Base-by-base conservation (phyloP, 2,329 filamentous ascomycete species). In the Cryphonectria radicalis region DNA sequence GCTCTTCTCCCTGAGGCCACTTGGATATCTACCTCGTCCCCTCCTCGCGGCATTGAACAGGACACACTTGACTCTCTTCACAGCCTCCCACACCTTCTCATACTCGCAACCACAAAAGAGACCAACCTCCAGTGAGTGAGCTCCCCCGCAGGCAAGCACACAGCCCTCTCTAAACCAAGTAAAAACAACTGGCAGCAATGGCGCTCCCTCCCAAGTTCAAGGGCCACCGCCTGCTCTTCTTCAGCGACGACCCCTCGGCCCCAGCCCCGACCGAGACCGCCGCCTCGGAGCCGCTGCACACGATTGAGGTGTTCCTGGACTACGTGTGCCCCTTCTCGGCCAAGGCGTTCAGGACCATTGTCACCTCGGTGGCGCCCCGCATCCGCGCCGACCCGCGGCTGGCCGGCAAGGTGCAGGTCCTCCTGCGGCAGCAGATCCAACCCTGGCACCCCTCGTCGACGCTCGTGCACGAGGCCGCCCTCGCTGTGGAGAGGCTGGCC, bases 381-480 rank as follows among this genome's bases (percentile, higher is more conserved):
- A 85, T 97, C 76, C 84, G 86, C 73, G 76, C 85, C 66, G 90
- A 90, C 76, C 90, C 92, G 74, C 76, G 83, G 35, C 85, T 84
- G 79, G 80, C 84, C 19, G 75, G 84, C 72, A 86, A 86, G 73
- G 83, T 97, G 3, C 87, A 92, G 76, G 85, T 97, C 76, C 88
- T 98, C 77, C 93, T 98, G 85, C 92, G 95, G 66, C 95, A 95
- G 80, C 94, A 97, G 80, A 89, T 98, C 77, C 94, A 97, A 84
- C 94, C 94, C 19, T 97, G 95, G 95, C 95, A 98, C 82, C 95
- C 95, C 1, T 94, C 92, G 28, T 94, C 90, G 57, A 94, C 92
- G 8, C 86, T 94, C 14, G 86, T 89, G 70, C 93, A 95, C 84
- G 95, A 98, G 86, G 64, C 94, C 43, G 95, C 86, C 4, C 88